Base-by-base conservation (phyloP, 1,284 basidiomycete genomes). In the Schizophyllum amplum region DNA sequence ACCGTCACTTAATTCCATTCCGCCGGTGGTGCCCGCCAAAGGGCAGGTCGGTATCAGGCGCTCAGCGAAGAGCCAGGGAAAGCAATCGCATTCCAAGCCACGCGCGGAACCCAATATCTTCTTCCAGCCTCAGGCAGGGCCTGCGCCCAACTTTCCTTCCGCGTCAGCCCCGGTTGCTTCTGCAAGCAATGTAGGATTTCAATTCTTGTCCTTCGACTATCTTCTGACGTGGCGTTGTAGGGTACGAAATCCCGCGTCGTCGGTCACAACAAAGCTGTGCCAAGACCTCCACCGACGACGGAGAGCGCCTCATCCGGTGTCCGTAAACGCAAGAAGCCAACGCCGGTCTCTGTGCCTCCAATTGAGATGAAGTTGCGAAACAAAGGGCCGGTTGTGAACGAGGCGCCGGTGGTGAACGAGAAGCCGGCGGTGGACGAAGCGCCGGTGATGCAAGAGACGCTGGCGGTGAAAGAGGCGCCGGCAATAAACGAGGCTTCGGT, bases 261-360 rank as follows among this genome's bases (percentile, higher is more conserved):
- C 11, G 33, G 33, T 17, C 17, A 42, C 33, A 13, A 9, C 13
- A 42, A 42, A 9, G 33, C 3, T 2, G 33, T 42, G 33, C 11
- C n/a, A 42, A 9, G 33, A 42, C 13, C 13, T 42, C 4, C 33
- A n/a, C n/a, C n/a, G n/a, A n/a, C n/a, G n/a, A n/a, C n/a, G n/a
- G n/a, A 42, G 33, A 42, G 64, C 6, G 64, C 69, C n/a, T n/a
- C n/a, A 24, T 66, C 69, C 7, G 61, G 67, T 24, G 70, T 71
- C 47, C 57, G 61, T 54, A 62, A 62, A 60, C 55, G 59, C 27
- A 56, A 24, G 23, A 42, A 42, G 17, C 33, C 33, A 17, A 47
- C 58, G 20, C 5, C 56, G 4, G n/a, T 52, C 24, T 22, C 50
- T 13, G 22, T 51, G 26, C 52, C 57, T 6, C 58, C 58, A 21